Conservation (phyloP, 768 basidiomycete species). For the Collybiopsis luxurians region DNA sequence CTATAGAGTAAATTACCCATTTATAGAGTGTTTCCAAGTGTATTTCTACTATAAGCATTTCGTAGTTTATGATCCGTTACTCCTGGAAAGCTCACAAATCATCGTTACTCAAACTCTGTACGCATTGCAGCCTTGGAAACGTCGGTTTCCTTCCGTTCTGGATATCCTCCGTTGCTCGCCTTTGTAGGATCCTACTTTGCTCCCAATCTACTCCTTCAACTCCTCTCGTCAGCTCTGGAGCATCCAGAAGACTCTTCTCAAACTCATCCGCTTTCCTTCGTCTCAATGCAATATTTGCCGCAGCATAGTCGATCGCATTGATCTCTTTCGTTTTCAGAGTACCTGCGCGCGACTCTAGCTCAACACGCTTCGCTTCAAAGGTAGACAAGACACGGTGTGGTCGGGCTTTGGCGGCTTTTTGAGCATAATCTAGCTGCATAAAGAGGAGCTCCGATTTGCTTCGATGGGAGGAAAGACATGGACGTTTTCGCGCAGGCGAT, state of each 20-base stretch:
- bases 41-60: too few species aligned
- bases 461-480: not conserved
- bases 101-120: too few species aligned
- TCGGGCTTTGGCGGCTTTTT: not conserved
- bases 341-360: not conserved
- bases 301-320: not conserved
- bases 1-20: too few species aligned
- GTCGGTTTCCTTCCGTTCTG: not conserved
- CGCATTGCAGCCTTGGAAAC: not conserved
- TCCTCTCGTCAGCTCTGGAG: not conserved
- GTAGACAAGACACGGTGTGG: not conserved
- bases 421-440: not conserved
- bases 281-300: not conserved
- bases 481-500: not conserved
- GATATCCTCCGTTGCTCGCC: conserved; percentile 2
- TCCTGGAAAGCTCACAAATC: too few species aligned
- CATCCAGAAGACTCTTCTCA: not conserved
- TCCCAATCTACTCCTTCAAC: not conserved
- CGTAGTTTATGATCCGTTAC: too few species aligned
- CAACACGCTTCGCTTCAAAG: not conserved
- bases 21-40: too few species aligned
- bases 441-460: conserved; percentile 1
- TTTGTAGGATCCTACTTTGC: not conserved
- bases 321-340: not conserved
- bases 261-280: not conserved